A percentile compares a stretch with the other conserved stretches of the same genome.
These are phyloP conservation scores for Debaryomycetaceae sp. DNA, from an alignment of 1,139 yeast species.

Conservation along the genomic window DNA sequence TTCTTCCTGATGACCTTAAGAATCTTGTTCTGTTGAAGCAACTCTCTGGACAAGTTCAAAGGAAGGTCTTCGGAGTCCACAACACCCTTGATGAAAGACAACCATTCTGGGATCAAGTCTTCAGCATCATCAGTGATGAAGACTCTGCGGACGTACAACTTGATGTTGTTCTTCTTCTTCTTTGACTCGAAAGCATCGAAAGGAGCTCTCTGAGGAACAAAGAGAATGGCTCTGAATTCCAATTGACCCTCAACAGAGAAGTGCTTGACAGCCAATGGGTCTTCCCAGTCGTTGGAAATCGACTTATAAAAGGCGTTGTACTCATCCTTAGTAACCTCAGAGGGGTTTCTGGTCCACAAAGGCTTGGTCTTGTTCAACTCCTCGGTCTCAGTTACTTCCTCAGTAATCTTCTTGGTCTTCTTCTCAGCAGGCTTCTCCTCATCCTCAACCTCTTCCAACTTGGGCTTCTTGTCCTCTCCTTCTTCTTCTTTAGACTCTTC, in stretches of 20 bases:
- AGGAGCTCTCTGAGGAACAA: constrained; percentile 99
- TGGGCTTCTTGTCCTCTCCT: constrained; percentile 48
- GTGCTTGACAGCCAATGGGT: constrained; percentile 99
- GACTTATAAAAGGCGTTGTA: constrained; percentile 99
- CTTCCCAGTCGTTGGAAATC: constrained; percentile 99
- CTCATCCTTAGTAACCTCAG: constrained; percentile 97
- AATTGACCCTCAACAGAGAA: constrained; percentile 99
- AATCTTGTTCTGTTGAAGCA: constrained; percentile 99
- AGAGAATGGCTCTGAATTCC: constrained; percentile 97
- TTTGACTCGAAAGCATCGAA: constrained; percentile 94
- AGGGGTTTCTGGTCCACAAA: constrained; percentile 98
- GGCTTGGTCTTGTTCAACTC: constrained; percentile 99
- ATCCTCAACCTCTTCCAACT: constrained; percentile 68
- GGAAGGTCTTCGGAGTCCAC: constrained; percentile 99
- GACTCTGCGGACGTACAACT: constrained; percentile 98
- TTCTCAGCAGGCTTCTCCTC: constrained; percentile 68
- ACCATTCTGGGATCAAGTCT: constrained; percentile 99
- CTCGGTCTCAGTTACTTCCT: constrained; percentile 83
- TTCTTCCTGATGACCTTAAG: constrained; percentile 99
- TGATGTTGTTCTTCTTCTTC: constrained; percentile 99
- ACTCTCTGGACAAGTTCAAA: constrained; percentile 99
- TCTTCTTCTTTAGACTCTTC: constrained; percentile 50
- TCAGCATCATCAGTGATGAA: constrained; percentile 99
- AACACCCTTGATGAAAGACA: constrained; percentile 96
- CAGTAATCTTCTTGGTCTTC: constrained; percentile 76